These are phyloP conservation scores for Leucosporidium yakuticum DNA, from an alignment of 768 basidiomycete species.

Conservation along the genomic window DNA sequence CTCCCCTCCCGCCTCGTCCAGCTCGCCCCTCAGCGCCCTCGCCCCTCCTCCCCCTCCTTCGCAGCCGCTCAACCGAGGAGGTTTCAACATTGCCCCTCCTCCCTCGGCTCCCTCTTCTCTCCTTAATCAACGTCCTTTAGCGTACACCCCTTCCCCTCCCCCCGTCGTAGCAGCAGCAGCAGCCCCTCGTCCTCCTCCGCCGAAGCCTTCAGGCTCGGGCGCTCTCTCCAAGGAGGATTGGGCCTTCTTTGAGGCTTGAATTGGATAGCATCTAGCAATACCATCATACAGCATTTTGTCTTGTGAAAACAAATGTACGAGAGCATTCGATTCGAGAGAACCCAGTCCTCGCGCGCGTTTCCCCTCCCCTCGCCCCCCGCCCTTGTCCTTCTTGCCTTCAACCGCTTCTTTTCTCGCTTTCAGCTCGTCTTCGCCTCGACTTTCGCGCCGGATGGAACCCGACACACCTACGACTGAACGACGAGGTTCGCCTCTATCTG, in stretches of 20 bases:
- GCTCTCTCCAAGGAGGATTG: constrained; percentile 25
- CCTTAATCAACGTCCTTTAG: neutral
- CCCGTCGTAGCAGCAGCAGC: neutral
- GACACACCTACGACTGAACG: no score
- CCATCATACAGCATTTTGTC: no score
- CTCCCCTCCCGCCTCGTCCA: constrained; percentile 10
- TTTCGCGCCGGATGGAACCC: no score
- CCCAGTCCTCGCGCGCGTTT: no score
- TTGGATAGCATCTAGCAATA: no score
- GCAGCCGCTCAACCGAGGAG: constrained; percentile 18
- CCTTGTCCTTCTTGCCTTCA: no score
- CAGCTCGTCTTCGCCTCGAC: no score
- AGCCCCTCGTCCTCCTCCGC: neutral
- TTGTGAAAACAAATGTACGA: no score
- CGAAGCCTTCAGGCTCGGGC: neutral
- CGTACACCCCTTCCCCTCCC: neutral
- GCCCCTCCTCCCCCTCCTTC: constrained; percentile 28
- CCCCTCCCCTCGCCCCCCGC: no score
- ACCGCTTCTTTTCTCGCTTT: no score
- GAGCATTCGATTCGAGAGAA: no score
- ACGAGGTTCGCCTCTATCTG: neutral
- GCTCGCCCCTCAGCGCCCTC: constrained; percentile 22
- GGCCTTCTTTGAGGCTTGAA: constrained; percentile 25
- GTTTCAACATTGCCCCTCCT: constrained; percentile 1
- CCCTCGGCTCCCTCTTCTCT: neutral